Evolutionary conservation across 345 rosid species (phyloP), one percentile per base, ranked within the genome.

Genomic region (Eucalyptus microcorys): DNA sequence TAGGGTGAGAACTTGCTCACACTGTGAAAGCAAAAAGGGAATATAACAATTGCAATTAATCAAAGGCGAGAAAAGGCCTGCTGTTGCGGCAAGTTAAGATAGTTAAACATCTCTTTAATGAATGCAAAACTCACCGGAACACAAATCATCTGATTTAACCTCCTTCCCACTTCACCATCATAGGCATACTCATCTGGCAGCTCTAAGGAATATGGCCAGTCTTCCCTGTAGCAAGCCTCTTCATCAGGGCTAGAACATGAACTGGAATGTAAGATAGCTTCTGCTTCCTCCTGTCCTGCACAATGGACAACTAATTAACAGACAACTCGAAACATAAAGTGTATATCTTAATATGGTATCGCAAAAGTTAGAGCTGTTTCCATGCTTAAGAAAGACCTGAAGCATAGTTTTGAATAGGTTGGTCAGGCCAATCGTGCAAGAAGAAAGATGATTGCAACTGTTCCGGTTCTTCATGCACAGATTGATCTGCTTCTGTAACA

Each of bases 101-200:
- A 88, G 47, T 84, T 76, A 87, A 37, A 49, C 37, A 83, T 76
- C 22, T 55, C 48, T 34, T 83, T 59, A 50, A 52, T 87, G 21
- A 81, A 88, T 64, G 86, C 64, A 17, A 90, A 76, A 93, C 97
- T 93, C 92, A 95, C 97, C n/a, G 95, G 97, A 87, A 95, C 93
- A 48, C 95, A 92, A 91, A 94, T 92, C 96, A 95, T 94, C 90
- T 93, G 95, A 92, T 93, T 93, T 86, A 95, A 90, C 93, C 94
- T 90, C 91, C 94, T 94, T 86, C 94, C 95, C 85, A 95, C 94
- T 92, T 94, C 96, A 40, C 92, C 93, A 86, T 94, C 94, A 86
- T 88, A 87, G 87, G 92, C 91, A 87, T 86, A 89, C 88, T 93
- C 96, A 92, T 95, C 93, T 10, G 90, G 87, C 86, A 91, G 86